A percentile compares a stretch with the other conserved stretches of the same genome.
These are phyloP conservation scores for Bryoerythrophyllum caledonicum DNA, from an alignment of 225 moss, liverwort and hornwort genomes.

Conservation along the genomic window DNA sequence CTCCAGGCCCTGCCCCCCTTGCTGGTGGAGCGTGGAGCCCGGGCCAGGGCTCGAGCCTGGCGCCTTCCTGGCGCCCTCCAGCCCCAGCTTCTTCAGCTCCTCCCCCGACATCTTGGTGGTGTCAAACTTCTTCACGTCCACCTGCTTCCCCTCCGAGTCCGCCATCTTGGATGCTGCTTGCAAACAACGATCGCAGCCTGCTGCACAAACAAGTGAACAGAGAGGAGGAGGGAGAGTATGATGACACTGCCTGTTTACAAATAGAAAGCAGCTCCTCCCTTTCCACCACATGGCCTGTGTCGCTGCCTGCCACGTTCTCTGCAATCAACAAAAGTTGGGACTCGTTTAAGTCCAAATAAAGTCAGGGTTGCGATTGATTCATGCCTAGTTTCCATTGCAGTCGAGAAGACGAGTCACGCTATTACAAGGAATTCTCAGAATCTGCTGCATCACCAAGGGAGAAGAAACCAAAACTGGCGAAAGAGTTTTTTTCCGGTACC, in stretches of 20 bases:
- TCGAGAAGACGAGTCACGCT: conserved; percentile 16
- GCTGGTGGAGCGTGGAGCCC: conserved; percentile 78
- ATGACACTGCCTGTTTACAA: not conserved
- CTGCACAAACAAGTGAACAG: not conserved
- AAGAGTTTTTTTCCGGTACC: not conserved
- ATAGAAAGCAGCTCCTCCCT: not conserved
- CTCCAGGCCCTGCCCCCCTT: conserved; percentile 56
- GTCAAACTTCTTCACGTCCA: conserved; percentile 72
- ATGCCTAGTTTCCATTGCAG: conserved; percentile 15
- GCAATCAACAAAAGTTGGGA: conserved; percentile 15
- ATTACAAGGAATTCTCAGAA: conserved; percentile 14
- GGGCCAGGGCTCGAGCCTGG: conserved; percentile 56
- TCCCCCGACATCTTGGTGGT: conserved; percentile 79
- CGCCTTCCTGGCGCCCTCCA: conserved; percentile 67
- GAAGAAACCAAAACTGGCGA: conserved; percentile 15
- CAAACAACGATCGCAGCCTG: not conserved
- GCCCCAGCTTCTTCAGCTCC: conserved; percentile 61
- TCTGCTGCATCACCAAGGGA: conserved; percentile 22
- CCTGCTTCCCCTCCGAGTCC: conserved; percentile 31
- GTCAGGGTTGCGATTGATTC: conserved; percentile 27
- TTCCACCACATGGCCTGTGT: not conserved
- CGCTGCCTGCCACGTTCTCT: not conserved
- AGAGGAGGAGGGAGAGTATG: not conserved
- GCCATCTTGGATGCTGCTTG: conserved; percentile 17
- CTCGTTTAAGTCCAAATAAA: not conserved